These are phyloP conservation scores for Tothia fuscella DNA, from an alignment of 2,329 filamentous ascomycete species.

Conservation along the genomic window DNA sequence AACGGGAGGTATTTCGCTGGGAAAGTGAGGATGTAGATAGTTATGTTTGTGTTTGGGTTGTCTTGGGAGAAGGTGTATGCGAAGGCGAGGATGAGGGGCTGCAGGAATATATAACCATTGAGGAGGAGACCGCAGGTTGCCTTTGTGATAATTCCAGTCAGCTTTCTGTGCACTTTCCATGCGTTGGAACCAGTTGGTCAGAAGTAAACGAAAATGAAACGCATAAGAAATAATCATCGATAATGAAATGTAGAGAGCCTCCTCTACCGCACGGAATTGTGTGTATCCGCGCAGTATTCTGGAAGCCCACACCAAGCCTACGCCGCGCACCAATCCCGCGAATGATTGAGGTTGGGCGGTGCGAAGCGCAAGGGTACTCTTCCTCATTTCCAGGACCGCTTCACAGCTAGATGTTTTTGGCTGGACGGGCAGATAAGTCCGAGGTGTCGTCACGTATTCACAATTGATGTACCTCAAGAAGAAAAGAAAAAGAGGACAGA, in stretches of 20 bases:
- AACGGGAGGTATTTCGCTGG: slow-evolving; percentile 72
- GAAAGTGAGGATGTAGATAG: slow-evolving; percentile 73
- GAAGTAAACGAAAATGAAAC: too few relatives aligned
- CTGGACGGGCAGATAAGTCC: slow-evolving; percentile 45
- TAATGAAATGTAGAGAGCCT: slow-evolving; percentile 50
- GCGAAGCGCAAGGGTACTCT: slow-evolving; percentile 39
- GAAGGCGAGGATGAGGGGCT: slow-evolving; percentile 65
- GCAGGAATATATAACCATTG: slow-evolving; percentile 39
- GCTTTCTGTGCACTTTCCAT: background rate
- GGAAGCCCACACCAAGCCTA: slow-evolving; percentile 39
- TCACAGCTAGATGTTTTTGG: slow-evolving; percentile 33
- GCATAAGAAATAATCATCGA: slow-evolving; percentile 1
- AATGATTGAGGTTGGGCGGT: slow-evolving; percentile 35
- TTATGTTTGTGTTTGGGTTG: slow-evolving; percentile 62
- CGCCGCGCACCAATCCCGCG: slow-evolving; percentile 24
- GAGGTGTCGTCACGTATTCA: slow-evolving; percentile 39
- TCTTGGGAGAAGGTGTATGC: slow-evolving; percentile 80
- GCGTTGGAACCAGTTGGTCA: slow-evolving; percentile 20
- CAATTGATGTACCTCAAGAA: slow-evolving; percentile 14
- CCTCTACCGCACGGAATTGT: slow-evolving; percentile 36
- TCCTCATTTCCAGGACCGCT: slow-evolving; percentile 44
- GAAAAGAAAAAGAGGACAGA: slow-evolving; percentile 15
- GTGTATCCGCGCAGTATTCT: slow-evolving; percentile 41
- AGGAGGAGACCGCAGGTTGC: slow-evolving; percentile 41
- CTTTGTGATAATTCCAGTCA: slow-evolving; percentile 23